Evolutionary conservation across 2,329 filamentous ascomycete species (phyloP).

Genomic region (Pezicula radicicola): DNA sequence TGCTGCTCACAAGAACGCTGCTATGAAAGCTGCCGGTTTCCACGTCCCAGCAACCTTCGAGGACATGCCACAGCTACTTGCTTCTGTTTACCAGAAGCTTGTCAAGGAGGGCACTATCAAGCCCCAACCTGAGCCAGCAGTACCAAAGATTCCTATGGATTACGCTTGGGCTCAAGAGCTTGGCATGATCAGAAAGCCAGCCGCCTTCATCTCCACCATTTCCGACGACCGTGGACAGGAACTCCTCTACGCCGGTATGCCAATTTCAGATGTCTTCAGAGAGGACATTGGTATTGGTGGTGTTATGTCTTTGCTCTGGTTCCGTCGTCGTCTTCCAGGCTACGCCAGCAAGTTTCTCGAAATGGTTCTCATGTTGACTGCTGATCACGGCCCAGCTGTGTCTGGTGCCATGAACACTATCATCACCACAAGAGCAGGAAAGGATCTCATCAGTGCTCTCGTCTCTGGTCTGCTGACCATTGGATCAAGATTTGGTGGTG

Average conservation of each 20-base stretch:
- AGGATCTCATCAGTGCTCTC: constrained; percentile 94
- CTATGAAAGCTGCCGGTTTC: constrained; percentile 93
- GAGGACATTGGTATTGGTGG: constrained; percentile 99
- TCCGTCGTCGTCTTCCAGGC: constrained; percentile 92
- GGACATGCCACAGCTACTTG: constrained; percentile 78
- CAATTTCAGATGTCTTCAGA: constrained; percentile 98
- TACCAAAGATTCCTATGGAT: constrained; percentile 99
- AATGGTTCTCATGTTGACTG: constrained; percentile 99
- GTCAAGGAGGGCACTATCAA: constrained; percentile 82
- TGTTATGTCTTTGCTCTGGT: constrained; percentile 99
- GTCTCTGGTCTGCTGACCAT: constrained; percentile 98
- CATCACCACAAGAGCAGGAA: constrained; percentile 98
- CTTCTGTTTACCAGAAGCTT: constrained; percentile 82
- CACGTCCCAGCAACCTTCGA: constrained; percentile 95
- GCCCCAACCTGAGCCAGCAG: constrained; percentile 82
- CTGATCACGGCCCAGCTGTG: constrained; percentile 97
- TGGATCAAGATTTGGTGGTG: constrained; percentile 96
- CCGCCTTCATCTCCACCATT: constrained; percentile 99
- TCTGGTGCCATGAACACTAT: constrained; percentile 99
- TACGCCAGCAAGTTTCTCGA: constrained; percentile 99
- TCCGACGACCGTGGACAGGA: constrained; percentile 99
- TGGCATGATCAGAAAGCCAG: constrained; percentile 98
- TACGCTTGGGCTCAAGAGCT: constrained; percentile 99
- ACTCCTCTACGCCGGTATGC: constrained; percentile 97
- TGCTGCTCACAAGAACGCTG: constrained; percentile 93